A percentile compares a stretch with the other conserved stretches of the same genome.
Conservation (phyloP, 73 alveolate species). For the Paramecium caudatum region DNA sequence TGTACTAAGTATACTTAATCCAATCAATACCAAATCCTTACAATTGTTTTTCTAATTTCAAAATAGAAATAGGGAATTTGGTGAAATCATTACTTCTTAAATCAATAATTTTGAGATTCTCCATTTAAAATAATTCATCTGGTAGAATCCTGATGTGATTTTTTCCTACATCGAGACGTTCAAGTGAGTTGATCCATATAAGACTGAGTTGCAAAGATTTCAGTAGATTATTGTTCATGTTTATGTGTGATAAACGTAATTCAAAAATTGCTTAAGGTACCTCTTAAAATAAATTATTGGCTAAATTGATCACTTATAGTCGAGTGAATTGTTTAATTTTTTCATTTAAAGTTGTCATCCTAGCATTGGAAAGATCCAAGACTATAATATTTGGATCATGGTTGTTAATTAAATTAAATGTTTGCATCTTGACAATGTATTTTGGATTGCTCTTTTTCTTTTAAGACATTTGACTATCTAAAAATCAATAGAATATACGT, state of each 20-base stretch:
- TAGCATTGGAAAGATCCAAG: conserved; percentile 44
- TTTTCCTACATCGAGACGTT: conserved; percentile 54
- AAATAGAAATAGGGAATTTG: background rate
- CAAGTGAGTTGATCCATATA: background rate
- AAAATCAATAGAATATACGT: conserved; percentile 25
- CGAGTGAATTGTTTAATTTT: background rate
- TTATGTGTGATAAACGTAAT: background rate
- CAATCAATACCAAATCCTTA: conserved; percentile 57
- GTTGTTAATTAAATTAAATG: background rate
- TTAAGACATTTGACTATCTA: conserved; percentile 7
- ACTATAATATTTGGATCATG: conserved; percentile 43
- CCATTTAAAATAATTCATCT: background rate
- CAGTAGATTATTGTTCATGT: conserved; percentile 33
- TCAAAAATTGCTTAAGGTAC: background rate
- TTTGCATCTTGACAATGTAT: conserved; percentile 37
- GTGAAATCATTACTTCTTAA: conserved; percentile 63
- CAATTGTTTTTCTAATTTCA: background rate
- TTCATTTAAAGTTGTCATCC: conserved; percentile 1
- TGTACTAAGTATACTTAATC: conserved; percentile 3
- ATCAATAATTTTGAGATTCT: background rate
- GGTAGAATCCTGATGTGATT: conserved; percentile 57
- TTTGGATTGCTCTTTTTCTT: conserved; percentile 39
- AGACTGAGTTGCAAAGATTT: background rate
- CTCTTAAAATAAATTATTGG: conserved; percentile 46
- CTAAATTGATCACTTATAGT: conserved; percentile 13